Base-by-base conservation (phyloP, 2,329 filamentous ascomycete genomes). In the Blastomyces silverae region DNA sequence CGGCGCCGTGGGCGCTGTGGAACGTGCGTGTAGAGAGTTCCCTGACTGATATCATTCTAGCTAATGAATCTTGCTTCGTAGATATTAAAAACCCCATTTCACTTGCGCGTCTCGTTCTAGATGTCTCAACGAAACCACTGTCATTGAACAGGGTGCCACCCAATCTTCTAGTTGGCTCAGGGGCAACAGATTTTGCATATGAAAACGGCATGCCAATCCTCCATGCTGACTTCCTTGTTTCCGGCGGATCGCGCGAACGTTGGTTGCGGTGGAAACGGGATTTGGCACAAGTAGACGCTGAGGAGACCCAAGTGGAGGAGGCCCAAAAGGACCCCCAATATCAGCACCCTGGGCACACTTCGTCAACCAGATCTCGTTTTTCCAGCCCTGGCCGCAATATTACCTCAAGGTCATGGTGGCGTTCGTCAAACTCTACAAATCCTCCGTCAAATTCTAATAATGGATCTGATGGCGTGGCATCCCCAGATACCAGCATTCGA, bases 31-130 rank as follows among this genome's bases (percentile, higher is more conserved):
- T 34, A 22, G 53, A 57, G 52, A 31, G 48, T 44, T 52, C 48
- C 63, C 56, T 55, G 44, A 7, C 17, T 55, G 28, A 34, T 55
- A 55, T 17, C 52, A 20, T 55, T 34, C 17, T 53, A 22, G 39
- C 50, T 53, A 31, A 56, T 44, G 20, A 57, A 61, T 64, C 67
- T 73, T 61, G 72, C 64, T 31, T 66, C 73, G 55, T 46, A 96
- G 92, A 93, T 72, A 87, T 99, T 74, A 92, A 89, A 70, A 99
- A 99, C 70, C 94, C 94, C 0, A 92, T 99, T 48, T 89, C 87
- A 8, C 82, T 97, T 7, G 94, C 94, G 63, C 90, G 93, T 58
- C 76, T 90, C 48, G 86, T 99, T 34, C 86, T 96, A 28, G 89
- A 96, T 64, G 84, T 85, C 65, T 90, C 91, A 65, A 89, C 85